Base-by-base conservation (phyloP, 108 stramenopile species). In the Licmophora abbreviata region DNA sequence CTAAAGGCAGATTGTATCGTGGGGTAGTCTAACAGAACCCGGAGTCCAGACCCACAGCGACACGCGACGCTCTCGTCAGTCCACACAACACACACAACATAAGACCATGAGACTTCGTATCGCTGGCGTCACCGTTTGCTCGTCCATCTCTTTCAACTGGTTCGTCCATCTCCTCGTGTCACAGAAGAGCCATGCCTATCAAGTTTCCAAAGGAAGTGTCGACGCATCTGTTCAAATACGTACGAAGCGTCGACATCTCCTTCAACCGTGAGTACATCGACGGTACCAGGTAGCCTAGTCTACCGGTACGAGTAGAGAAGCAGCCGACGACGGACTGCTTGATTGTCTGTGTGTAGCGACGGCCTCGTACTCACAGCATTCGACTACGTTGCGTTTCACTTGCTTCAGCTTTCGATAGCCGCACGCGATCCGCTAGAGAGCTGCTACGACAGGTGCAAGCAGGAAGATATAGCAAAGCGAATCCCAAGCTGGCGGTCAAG, bases 151-250 rank as follows among this genome's bases (percentile, higher is more conserved):
- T n/a, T n/a, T n/a, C n/a, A n/a, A n/a, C n/a, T n/a, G n/a, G n/a
- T n/a, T n/a, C n/a, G n/a, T n/a, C n/a, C n/a, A n/a, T n/a, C n/a
- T n/a, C n/a, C n/a, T n/a, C n/a, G n/a, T n/a, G n/a, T n/a, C n/a
- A n/a, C n/a, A n/a, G n/a, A n/a, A n/a, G n/a, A n/a, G 38, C 29
- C 4, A 83, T 83, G 82, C 78, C 83, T 9, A 71, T 81, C 50
- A 85, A 85, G 66, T 68, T 81, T 32, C 66, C 67, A 29, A 85
- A 85, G 47, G 83, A 76, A 30, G 64, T 77, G 45, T 68, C 80
- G 35, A 65, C 85, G 30, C 69, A 77, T 36, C 64, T 87, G 35
- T 75, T 87, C 52, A 77, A 79, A 69, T 87, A 71, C 59, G 71
- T 87, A 27, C 62, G 64, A 48, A 52, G 34, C 11, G 68, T 87